Evolutionary conservation across 2,329 filamentous ascomycete species (phyloP).

Genomic region (Monascus ruber): DNA sequence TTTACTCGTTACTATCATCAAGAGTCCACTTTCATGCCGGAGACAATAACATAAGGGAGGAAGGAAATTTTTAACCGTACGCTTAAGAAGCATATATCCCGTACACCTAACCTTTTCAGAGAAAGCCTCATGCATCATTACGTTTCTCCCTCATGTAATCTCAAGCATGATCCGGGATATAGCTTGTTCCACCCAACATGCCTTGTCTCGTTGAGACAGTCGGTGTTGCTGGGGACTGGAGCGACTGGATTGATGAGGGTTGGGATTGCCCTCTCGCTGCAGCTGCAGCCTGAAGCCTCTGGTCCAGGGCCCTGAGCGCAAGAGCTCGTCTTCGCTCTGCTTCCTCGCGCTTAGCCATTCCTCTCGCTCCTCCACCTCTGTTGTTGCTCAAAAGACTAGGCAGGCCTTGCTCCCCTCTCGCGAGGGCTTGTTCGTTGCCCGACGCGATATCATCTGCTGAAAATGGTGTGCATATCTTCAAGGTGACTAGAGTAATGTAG

Average conservation of each 20-base stretch:
- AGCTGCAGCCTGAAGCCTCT: constrained; percentile 77
- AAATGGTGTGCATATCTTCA: constrained; percentile 76
- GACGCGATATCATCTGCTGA: constrained; percentile 67
- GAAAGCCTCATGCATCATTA: too few species aligned
- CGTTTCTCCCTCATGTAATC: not conserved
- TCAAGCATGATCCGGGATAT: constrained; percentile 50
- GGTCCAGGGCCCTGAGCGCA: constrained; percentile 82
- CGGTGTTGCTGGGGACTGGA: constrained; percentile 43
- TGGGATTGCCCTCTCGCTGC: constrained; percentile 37
- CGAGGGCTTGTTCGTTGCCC: constrained; percentile 58
- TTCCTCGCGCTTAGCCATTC: constrained; percentile 67
- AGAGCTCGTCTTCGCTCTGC: constrained; percentile 81
- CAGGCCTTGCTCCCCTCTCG: constrained; percentile 49
- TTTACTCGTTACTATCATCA: too few species aligned
- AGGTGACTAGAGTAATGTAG: constrained; percentile 61
- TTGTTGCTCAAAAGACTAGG: constrained; percentile 47
- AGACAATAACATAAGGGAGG: too few species aligned
- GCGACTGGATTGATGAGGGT: constrained; percentile 19
- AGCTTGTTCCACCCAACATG: constrained; percentile 59
- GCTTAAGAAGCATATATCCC: too few species aligned
- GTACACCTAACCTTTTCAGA: too few species aligned
- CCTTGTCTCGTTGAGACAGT: constrained; percentile 42
- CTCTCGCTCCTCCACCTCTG: constrained; percentile 30
- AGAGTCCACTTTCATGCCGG: too few species aligned
- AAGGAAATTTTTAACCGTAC: too few species aligned